Base-by-base conservation (phyloP, 176 grass and related monocot genomes). In the Dactylis glomerata region DNA sequence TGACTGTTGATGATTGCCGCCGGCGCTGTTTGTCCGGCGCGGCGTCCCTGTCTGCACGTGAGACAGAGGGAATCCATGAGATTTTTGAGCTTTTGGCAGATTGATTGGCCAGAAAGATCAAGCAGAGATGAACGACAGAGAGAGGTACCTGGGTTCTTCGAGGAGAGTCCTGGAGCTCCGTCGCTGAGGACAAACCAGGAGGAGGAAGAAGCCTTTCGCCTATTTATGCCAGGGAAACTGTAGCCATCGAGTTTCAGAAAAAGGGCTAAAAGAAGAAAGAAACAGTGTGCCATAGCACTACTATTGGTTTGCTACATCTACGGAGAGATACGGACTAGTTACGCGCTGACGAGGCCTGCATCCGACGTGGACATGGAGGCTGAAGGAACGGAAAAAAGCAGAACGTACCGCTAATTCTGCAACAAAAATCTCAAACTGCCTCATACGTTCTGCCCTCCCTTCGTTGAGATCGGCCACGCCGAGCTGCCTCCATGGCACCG, bases 211-310 rank as follows among this genome's bases (percentile, higher is more conserved):
- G 17, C 22, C 16, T 70, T 30, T 6, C 36, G 41, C 38, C 73
- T 88, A 78, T 83, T 83, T 83, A 62, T 78, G 68, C 49, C 20
- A 1, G 10, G 71, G 16, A 17, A 37, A 28, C 24, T 84, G 56
- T 6, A 40, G 32, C 41, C 14, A 14, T 28, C 24, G 51, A 54
- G 51, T n/a, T n/a, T n/a, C 52, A 10, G 20, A 55, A n/a, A 50
- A 55, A 4, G 56, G 22, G 5, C 0, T 10, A 56, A 58, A 10
- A 13, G 23, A 24, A 26, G 23, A n/a, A 10, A 10, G 19, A 69
- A n/a, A 37, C 4, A 36, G 9, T 22, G n/a, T n/a, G n/a, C n/a
- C n/a, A n/a, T n/a, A n/a, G n/a, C n/a, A n/a, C n/a, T n/a, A n/a
- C n/a, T n/a, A n/a, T n/a, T n/a, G n/a, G n/a, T n/a, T n/a, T 40